Conservation (phyloP, 257 asterid species). For the Nemophila menziesii region DNA sequence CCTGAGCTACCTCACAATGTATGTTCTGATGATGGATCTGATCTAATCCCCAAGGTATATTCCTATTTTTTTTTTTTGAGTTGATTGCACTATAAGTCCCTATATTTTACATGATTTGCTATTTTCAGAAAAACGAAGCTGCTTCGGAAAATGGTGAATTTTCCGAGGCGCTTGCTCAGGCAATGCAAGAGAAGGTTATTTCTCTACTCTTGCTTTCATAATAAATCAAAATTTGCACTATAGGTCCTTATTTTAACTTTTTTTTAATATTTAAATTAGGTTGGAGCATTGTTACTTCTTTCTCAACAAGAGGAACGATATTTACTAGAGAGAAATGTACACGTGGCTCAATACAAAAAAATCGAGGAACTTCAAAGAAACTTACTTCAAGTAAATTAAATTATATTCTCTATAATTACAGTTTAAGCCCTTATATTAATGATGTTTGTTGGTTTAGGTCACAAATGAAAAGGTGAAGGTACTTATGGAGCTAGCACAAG, state of each 20-base stretch:
- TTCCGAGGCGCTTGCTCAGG: slow-evolving; percentile 65
- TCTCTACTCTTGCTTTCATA: slow-evolving; percentile 9
- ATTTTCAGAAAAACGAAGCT: slow-evolving; percentile 31
- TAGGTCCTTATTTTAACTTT: neutral
- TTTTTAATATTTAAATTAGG: slow-evolving; percentile 36
- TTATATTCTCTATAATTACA: slow-evolving; percentile 4
- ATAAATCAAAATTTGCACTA: slow-evolving; percentile 4
- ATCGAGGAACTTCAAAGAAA: slow-evolving; percentile 81
- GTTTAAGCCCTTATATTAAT: slow-evolving; percentile 1
- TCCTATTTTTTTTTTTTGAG: neutral
- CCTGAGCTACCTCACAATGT: slow-evolving; percentile 36
- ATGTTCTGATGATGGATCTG: slow-evolving; percentile 33
- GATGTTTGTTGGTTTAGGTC: slow-evolving; percentile 52
- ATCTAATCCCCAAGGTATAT: slow-evolving; percentile 39
- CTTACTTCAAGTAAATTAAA: slow-evolving; percentile 53
- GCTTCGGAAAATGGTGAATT: slow-evolving; percentile 30
- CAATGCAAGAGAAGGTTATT: slow-evolving; percentile 85
- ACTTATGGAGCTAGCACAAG: slow-evolving; percentile 83
- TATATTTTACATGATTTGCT: neutral
- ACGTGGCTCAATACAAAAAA: slow-evolving; percentile 64
- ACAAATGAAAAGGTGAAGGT: slow-evolving; percentile 91
- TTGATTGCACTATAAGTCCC: too few relatives aligned
- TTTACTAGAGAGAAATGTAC: slow-evolving; percentile 69
- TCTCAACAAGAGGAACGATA: slow-evolving; percentile 93
- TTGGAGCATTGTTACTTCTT: slow-evolving; percentile 59